Percentiles rank a stretch among this genome's conserved stretches.
Evolutionary conservation across 768 basidiomycete species (phyloP).

Genomic region (Suillus paluster): DNA sequence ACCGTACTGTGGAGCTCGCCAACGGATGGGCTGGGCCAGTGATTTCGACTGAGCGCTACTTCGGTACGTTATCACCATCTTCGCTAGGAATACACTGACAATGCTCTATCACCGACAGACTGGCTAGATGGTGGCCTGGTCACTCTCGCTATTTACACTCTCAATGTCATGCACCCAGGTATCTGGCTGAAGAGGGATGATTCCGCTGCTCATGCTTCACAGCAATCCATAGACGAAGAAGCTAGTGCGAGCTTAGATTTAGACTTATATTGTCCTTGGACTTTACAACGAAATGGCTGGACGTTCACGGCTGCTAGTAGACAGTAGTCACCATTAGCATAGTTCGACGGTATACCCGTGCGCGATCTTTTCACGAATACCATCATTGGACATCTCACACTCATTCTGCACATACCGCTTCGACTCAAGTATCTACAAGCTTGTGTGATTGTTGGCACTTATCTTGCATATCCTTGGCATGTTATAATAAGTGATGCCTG

Average conservation of each 20-base stretch:
- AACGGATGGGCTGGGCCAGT: constrained; percentile 51
- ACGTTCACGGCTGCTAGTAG: not conserved
- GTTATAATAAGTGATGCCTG: not conserved
- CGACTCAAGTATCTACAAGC: not conserved
- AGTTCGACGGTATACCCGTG: not conserved
- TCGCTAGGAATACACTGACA: not conserved
- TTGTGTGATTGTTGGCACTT: not conserved
- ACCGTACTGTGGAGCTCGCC: constrained; percentile 19
- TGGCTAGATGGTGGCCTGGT: constrained; percentile 56
- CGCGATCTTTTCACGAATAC: not conserved
- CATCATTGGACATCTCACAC: not conserved
- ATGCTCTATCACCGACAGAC: constrained; percentile 34
- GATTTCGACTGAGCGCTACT: constrained; percentile 51
- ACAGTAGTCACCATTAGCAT: not conserved
- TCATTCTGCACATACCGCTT: not conserved
- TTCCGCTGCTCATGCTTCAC: not conserved
- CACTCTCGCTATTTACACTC: constrained; percentile 46
- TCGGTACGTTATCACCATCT: constrained; percentile 40
- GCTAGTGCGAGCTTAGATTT: not conserved
- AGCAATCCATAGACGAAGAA: not conserved
- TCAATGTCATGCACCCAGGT: constrained; percentile 53
- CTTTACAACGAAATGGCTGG: not conserved
- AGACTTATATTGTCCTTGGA: not conserved
- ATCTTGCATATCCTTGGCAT: not conserved
- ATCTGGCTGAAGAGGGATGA: constrained; percentile 28